A percentile compares a stretch with the other conserved stretches of the same genome.
These are phyloP conservation scores for Escovopsis sp. DNA, from an alignment of 2,329 filamentous ascomycete species.

Conservation along the genomic window DNA sequence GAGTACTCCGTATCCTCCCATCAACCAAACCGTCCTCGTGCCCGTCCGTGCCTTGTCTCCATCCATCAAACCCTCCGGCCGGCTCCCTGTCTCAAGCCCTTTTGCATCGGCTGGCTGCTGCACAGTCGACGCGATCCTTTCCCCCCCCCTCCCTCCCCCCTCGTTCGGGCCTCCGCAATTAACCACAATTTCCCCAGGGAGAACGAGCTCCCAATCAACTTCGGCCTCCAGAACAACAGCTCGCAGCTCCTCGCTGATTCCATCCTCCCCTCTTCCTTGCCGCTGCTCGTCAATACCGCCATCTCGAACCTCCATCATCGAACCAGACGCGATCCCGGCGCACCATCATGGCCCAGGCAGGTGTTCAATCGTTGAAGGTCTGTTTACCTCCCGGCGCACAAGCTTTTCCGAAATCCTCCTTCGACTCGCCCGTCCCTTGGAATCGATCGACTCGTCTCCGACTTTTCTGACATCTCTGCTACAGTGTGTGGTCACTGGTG, in stretches of 20 bases:
- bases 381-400: constrained; percentile 10
- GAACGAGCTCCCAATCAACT: background rate
- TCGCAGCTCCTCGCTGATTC: background rate
- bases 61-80: background rate
- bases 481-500: constrained; percentile 95
- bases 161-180: no score
- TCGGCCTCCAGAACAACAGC: background rate
- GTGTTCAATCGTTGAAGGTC: constrained; percentile 84
- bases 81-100: background rate
- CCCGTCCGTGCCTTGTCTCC: background rate
- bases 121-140: background rate
- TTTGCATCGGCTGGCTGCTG: background rate
- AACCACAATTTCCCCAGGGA: background rate
- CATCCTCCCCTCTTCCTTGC: background rate
- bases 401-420: no score
- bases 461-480: constrained; percentile 17
- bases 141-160: background rate
- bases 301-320: constrained; percentile 1
- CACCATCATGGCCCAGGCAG: constrained; percentile 56
- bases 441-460: constrained; percentile 7
- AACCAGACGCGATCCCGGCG: constrained; percentile 6
- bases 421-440: background rate
- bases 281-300: constrained; percentile 1
- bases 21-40: no score
- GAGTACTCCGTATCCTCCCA: no score